These are phyloP conservation scores for Mucor mucedo DNA, from an alignment of 371 early-diverging fungal genomes.

Conservation along the genomic window DNA sequence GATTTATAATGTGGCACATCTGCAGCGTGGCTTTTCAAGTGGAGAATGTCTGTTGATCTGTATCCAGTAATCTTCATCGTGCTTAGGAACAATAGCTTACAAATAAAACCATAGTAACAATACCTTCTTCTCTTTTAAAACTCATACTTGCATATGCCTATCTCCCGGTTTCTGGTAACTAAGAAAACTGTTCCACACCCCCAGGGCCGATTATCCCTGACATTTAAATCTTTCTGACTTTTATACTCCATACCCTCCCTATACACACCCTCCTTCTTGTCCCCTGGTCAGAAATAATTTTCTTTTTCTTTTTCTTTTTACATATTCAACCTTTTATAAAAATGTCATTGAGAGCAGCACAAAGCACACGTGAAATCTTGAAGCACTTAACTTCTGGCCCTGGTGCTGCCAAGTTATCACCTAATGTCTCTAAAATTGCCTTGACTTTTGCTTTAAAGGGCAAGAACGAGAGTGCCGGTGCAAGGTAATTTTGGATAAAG, in stretches of 20 bases:
- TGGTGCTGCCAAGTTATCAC: slow-evolving; percentile 56
- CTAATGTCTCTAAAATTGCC: slow-evolving; percentile 61
- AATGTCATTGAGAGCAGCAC: slow-evolving; percentile 49
- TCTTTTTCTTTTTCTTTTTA: slow-evolving; percentile 1
- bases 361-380: slow-evolving; percentile 44
- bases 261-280: background rate
- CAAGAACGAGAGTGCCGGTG: slow-evolving; percentile 61
- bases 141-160: too few relatives aligned
- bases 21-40: too few relatives aligned
- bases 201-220: too few relatives aligned
- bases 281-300: background rate
- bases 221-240: too few relatives aligned
- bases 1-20: too few relatives aligned
- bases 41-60: too few relatives aligned
- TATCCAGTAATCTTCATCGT: too few relatives aligned
- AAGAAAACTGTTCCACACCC: too few relatives aligned
- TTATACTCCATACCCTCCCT: background rate
- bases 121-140: too few relatives aligned
- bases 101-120: too few relatives aligned
- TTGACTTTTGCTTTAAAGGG: slow-evolving; percentile 58
- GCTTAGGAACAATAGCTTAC: too few relatives aligned
- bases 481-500: slow-evolving; percentile 48
- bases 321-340: background rate
- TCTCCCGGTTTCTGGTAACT: too few relatives aligned
- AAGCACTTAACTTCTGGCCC: slow-evolving; percentile 45